Conservation (phyloP, 495 filamentous ascomycete species). For the Neurospora sp. region DNA sequence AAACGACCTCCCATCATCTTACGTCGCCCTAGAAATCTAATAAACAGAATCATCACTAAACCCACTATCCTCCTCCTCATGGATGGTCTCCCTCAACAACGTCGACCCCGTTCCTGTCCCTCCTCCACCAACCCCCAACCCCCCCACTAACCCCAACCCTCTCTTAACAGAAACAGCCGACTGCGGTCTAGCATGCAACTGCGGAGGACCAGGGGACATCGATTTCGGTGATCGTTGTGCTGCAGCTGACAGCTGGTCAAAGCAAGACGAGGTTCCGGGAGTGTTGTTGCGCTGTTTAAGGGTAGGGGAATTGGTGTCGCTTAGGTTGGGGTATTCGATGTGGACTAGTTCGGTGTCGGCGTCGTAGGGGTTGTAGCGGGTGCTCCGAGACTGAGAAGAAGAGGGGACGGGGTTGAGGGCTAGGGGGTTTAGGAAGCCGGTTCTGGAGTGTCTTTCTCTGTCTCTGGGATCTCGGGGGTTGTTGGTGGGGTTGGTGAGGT, state of each 20-base stretch:
- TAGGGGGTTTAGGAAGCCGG: background rate
- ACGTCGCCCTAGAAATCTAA: background rate
- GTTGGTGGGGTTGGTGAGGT: background rate
- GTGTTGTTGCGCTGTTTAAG: background rate
- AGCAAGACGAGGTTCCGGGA: background rate
- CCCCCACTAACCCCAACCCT: background rate
- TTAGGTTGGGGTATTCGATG: background rate
- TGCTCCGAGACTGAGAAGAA: background rate
- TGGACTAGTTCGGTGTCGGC: background rate
- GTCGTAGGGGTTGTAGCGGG: background rate
- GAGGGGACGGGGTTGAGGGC: background rate
- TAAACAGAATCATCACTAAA: background rate
- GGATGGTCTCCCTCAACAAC: constrained; percentile 47
- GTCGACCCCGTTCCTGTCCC: constrained; percentile 22
- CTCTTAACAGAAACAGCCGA: background rate
- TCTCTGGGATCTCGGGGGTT: background rate
- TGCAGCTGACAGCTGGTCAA: background rate
- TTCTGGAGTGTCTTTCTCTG: background rate
- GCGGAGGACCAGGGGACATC: background rate
- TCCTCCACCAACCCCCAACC: background rate
- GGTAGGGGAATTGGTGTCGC: background rate
- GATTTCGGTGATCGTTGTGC: background rate
- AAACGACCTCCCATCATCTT: background rate
- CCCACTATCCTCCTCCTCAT: constrained; percentile 45
- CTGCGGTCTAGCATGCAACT: background rate